Evolutionary conservation across 2,329 filamentous ascomycete species (phyloP).

Genomic region (Verticillium tricorpus): DNA sequence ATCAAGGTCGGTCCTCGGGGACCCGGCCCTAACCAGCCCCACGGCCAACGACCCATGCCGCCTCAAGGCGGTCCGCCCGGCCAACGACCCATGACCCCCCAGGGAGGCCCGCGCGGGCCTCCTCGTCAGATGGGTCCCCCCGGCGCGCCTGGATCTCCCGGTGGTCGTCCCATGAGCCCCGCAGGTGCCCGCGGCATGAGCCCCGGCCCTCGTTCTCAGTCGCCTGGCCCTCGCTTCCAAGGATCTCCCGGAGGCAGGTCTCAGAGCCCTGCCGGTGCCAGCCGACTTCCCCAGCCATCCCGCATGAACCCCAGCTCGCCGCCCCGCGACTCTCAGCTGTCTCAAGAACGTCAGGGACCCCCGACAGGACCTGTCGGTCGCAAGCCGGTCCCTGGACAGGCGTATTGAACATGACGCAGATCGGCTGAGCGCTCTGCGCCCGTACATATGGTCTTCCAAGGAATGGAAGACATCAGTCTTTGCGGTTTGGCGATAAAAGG

Average conservation of each 20-base stretch:
- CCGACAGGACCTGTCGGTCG: slow-evolving; percentile 41
- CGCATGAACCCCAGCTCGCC: slow-evolving; percentile 38
- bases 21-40: slow-evolving; percentile 24
- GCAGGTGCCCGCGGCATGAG: slow-evolving; percentile 28
- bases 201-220: slow-evolving; percentile 34
- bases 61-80: slow-evolving; percentile 29
- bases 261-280: slow-evolving; percentile 38
- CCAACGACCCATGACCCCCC: slow-evolving; percentile 12
- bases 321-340: slow-evolving; percentile 14
- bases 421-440: not conserved
- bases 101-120: slow-evolving; percentile 19
- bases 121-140: slow-evolving; percentile 29
- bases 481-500: slow-evolving; percentile 13
- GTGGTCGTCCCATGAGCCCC: slow-evolving; percentile 26
- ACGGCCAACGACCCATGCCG: slow-evolving; percentile 32
- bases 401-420: slow-evolving; percentile 14
- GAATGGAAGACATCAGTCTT: slow-evolving; percentile 10
- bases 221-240: slow-evolving; percentile 29
- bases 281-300: slow-evolving; percentile 32
- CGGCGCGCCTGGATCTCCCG: slow-evolving; percentile 38
- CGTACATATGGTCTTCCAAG: slow-evolving; percentile 10
- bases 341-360: slow-evolving; percentile 26
- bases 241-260: slow-evolving; percentile 38
- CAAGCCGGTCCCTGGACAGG: slow-evolving; percentile 54
- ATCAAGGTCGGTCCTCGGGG: slow-evolving; percentile 19